phyloP scores from a whole-genome alignment of 768 basidiomycete genomes.

The Tylopilus balloui region DNA sequence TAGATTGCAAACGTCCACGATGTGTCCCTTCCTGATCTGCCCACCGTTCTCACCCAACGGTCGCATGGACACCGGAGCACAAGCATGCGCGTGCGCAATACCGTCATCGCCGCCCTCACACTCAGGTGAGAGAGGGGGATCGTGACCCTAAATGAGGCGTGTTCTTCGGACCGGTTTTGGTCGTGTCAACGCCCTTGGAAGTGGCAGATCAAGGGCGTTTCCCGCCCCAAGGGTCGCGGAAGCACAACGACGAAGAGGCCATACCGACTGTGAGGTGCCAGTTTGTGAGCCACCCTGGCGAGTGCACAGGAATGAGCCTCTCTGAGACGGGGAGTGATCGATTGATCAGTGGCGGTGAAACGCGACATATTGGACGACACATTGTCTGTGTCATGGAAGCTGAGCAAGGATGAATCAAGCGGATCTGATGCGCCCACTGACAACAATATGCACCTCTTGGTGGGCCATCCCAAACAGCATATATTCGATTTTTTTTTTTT shows the following conservation, averaged over 20 bases:
- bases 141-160: neutral
- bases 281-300: too few relatives aligned
- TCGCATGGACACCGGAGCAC: slow-evolving; percentile 8
- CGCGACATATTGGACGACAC: neutral
- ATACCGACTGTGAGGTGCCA: neutral
- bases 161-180: slow-evolving; percentile 10
- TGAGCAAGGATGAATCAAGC: slow-evolving; percentile 12
- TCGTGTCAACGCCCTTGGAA: neutral
- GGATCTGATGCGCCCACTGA: slow-evolving; percentile 20
- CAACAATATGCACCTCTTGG: too few relatives aligned
- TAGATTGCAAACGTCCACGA: neutral
- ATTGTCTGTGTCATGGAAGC: slow-evolving; percentile 13
- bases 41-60: slow-evolving; percentile 10
- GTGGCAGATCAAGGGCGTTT: slow-evolving; percentile 6
- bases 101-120: slow-evolving; percentile 9
- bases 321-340: too few relatives aligned
- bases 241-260: neutral
- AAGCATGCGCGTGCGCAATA: neutral
- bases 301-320: too few relatives aligned
- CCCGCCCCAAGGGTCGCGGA: slow-evolving; percentile 22
- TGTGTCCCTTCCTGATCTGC: neutral
- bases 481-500: too few relatives aligned
- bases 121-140: neutral
- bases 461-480: too few relatives aligned
- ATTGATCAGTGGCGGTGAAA: too few relatives aligned